These are phyloP conservation scores for Fraxinus nigra DNA, from an alignment of 305 asterid species.

Conservation along the genomic window DNA sequence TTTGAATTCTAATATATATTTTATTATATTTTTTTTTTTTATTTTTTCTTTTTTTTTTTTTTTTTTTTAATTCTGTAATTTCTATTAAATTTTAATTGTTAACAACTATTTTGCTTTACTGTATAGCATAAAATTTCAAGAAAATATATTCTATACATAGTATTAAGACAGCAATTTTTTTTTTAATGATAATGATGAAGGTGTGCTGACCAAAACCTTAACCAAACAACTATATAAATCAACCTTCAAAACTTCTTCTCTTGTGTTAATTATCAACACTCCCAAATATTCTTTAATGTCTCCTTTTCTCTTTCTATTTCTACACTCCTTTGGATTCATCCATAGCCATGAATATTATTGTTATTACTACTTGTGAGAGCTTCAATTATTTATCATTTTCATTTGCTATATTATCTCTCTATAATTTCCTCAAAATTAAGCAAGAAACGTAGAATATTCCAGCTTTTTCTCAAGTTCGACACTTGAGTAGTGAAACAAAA, in stretches of 20 bases:
- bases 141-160: too few species aligned
- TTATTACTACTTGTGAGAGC: conserved; percentile 4
- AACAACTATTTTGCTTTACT: too few species aligned
- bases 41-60: too few species aligned
- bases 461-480: neutral
- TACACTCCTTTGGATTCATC: conserved; percentile 45
- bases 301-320: conserved; percentile 45
- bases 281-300: conserved; percentile 31
- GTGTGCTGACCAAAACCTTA: neutral
- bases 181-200: neutral
- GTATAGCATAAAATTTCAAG: too few species aligned
- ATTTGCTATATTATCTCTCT: neutral
- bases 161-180: too few species aligned
- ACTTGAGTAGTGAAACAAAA: neutral
- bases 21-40: too few species aligned
- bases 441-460: neutral
- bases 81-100: too few species aligned
- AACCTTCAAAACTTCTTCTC: neutral
- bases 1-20: too few species aligned
- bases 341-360: conserved; percentile 25
- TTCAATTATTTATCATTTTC: neutral
- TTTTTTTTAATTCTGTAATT: too few species aligned
- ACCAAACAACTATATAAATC: neutral
- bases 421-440: neutral
- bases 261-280: neutral